These are phyloP conservation scores for Tetradesmus obliquus DNA, from an alignment of 139 green algal species.

Conservation along the genomic window DNA sequence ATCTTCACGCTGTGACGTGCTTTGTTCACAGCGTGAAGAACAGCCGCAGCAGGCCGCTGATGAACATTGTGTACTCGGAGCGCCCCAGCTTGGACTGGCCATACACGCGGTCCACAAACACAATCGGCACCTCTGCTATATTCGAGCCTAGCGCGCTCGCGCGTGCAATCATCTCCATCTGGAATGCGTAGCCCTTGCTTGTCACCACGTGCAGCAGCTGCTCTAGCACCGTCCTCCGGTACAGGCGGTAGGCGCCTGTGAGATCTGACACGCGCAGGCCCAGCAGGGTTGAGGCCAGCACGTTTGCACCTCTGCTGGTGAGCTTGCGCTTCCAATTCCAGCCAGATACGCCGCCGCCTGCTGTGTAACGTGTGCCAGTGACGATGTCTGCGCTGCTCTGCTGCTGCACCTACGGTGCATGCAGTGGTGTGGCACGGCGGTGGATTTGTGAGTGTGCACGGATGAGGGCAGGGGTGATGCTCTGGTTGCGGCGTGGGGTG, in stretches of 20 bases:
- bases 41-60: slow-evolving; percentile 88
- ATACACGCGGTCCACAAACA: slow-evolving; percentile 98
- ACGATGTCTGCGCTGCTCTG: slow-evolving; percentile 86
- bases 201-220: slow-evolving; percentile 59
- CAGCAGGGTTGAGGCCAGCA: slow-evolving; percentile 87
- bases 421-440: background rate
- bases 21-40: slow-evolving; percentile 81
- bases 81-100: slow-evolving; percentile 94
- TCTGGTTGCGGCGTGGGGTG: background rate
- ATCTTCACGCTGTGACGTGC: too few species aligned
- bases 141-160: slow-evolving; percentile 51
- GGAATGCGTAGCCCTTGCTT: slow-evolving; percentile 87
- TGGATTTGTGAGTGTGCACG: background rate
- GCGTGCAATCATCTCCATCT: slow-evolving; percentile 98
- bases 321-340: slow-evolving; percentile 94
- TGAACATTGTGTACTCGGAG: slow-evolving; percentile 88
- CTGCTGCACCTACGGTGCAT: slow-evolving; percentile 60
- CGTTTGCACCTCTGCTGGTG: slow-evolving; percentile 92
- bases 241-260: slow-evolving; percentile 95
- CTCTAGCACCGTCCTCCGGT: slow-evolving; percentile 66
- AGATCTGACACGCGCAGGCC: slow-evolving; percentile 76
- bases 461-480: background rate
- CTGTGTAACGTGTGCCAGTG: slow-evolving; percentile 87
- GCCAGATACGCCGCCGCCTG: slow-evolving; percentile 88
- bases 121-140: slow-evolving; percentile 90